Evolutionary conservation across 225 moss, liverwort and hornwort genomes (phyloP), one percentile per base, ranked within the genome.

Genomic region (Anthoceros angustus): DNA sequence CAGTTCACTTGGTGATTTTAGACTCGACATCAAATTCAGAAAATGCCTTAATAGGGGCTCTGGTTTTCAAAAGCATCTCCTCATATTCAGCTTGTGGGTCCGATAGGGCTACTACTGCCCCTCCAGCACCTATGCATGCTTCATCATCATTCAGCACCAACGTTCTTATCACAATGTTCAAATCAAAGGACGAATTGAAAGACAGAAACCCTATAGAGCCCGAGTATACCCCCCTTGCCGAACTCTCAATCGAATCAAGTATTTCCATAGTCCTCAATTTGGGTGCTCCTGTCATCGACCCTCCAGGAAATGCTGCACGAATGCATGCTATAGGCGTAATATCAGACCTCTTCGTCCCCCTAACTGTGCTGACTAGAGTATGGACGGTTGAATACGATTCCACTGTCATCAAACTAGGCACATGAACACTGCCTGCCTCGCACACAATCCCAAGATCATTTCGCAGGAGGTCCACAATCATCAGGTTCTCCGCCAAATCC

Each of bases 221-320:
- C 9, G 95, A 98, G 73, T 98, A 98, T 4, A 92, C 81, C n/a
- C 95, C 95, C 46, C 95, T 78, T 3, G 95, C 74, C 32, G 86
- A 88, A 72, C 79, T 84, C 66, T 98, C 95, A 66, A 98, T 74
- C 55, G 75, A 79, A 70, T 98, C 95, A 67, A 98, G 76, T 50
- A 98, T 98, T 76, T 92, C 91, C 95, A 98, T 87, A 7, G 98
- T 98, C 63, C 98, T 77, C 68, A 98, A 69, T 80, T 98, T 98
- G 42, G 98, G 98, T 39, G 98, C 98, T 43, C 98, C 98, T 5
- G 98, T 98, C 98, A 98, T 98, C 5, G 98, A 98, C 25, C 98
- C 98, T 68, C 98, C 98, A 10, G 98, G 98, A 73, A 98, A 98
- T 39, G 92, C 98, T 11, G 98, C 98, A 74, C 77, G 82, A 67